A percentile compares a stretch with the other conserved stretches of the same genome.
Evolutionary conservation across 345 rosid genomes (phyloP).

Genomic region (Rhodamnia argentea): DNA sequence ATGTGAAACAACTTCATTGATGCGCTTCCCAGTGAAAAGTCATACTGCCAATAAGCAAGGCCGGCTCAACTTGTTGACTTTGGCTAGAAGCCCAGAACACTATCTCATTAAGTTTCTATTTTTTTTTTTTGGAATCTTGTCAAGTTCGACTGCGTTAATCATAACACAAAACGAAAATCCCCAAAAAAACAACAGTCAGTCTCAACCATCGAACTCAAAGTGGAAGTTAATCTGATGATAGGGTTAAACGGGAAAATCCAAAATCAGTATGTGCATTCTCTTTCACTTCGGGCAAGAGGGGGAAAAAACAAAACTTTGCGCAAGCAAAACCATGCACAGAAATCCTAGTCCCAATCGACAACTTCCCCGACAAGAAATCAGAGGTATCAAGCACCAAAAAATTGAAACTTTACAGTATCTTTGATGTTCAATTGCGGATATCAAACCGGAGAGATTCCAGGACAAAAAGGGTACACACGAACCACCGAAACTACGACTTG

Average conservation of each 20-base stretch:
- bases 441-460: background rate
- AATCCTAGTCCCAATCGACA: background rate
- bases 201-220: background rate
- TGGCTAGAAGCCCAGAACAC: background rate
- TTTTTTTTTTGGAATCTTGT: background rate
- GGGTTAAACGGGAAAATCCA: background rate
- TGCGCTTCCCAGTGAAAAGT: background rate
- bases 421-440: background rate
- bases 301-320: background rate
- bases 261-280: background rate
- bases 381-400: background rate
- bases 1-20: background rate
- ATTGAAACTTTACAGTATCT: background rate
- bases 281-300: background rate
- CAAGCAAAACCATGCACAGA: background rate
- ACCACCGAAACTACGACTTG: background rate
- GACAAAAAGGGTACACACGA: background rate
- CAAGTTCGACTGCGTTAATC: background rate
- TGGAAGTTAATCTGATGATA: background rate
- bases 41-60: background rate
- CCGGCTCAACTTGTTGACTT: background rate
- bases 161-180: background rate
- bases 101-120: background rate
- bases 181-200: background rate
- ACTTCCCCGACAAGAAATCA: background rate